A percentile compares a stretch with the other conserved stretches of the same genome.
phyloP scores from a whole-genome alignment of 345 rosid genomes.

The Moricandia moricandioides region DNA sequence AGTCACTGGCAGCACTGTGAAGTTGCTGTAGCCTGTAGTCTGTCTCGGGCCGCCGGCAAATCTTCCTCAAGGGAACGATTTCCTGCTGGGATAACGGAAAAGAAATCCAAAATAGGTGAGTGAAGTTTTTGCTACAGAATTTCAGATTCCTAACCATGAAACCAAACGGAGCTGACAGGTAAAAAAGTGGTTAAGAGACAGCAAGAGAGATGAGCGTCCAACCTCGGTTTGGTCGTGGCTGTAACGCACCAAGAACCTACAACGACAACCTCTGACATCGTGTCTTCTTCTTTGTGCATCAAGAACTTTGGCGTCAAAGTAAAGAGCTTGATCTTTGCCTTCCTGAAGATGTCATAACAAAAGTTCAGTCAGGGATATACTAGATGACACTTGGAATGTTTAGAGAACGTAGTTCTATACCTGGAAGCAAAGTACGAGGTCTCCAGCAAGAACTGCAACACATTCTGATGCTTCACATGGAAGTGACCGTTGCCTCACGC shows the following conservation, averaged over 20 bases:
- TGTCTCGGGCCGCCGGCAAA: constrained; percentile 97
- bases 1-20: constrained; percentile 53
- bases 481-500: constrained; percentile 89
- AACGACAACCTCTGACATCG: constrained; percentile 97
- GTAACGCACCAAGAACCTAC: constrained; percentile 95
- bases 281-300: constrained; percentile 98
- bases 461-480: constrained; percentile 99
- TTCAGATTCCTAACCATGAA: constrained; percentile 5
- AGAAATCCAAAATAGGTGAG: constrained; percentile 27
- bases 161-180: constrained; percentile 6
- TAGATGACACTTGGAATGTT: not conserved
- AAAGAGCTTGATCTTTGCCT: constrained; percentile 99
- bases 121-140: constrained; percentile 15
- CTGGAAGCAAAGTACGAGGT: constrained; percentile 97
- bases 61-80: constrained; percentile 90
- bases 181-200: not conserved
- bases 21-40: constrained; percentile 98
- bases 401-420: constrained; percentile 35
- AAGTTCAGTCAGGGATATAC: not conserved
- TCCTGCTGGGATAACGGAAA: constrained; percentile 56
- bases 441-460: constrained; percentile 98
- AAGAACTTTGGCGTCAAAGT: constrained; percentile 92
- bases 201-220: constrained; percentile 22
- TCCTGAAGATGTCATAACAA: constrained; percentile 52
- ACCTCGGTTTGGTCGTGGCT: constrained; percentile 98